These are phyloP conservation scores for barrel medic (Medicago truncatula) DNA, from an alignment of 306 rosid genomes.

Conservation along the genomic window MtrunA17r5.0-ANR NC_053044.1:47336001-47336500, in stretches of 20 bases:
- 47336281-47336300: constrained; percentile 27
- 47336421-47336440: constrained; percentile 3
- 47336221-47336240: constrained; percentile 24
- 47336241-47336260: constrained; percentile 19
- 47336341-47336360: constrained; percentile 1
- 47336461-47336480: constrained; percentile 3
- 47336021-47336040: not conserved
- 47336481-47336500: constrained; percentile 8
- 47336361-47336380: constrained; percentile 4
- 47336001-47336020: constrained; percentile 23
- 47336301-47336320: constrained; percentile 23
- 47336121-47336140: not conserved
- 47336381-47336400: not conserved
- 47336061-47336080: not conserved
- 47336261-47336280: constrained; percentile 30
- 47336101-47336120: not conserved
- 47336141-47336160: constrained; percentile 14
- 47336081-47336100: not conserved
- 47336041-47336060: not conserved
- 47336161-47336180: constrained; percentile 14
- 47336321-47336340: not conserved
- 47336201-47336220: constrained; percentile 12
- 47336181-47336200: constrained; percentile 24
- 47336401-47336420: not conserved
- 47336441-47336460: not conserved